Evolutionary conservation across 176 grass and related monocot species (phyloP).

Genomic region (Guadua angustifolia): DNA sequence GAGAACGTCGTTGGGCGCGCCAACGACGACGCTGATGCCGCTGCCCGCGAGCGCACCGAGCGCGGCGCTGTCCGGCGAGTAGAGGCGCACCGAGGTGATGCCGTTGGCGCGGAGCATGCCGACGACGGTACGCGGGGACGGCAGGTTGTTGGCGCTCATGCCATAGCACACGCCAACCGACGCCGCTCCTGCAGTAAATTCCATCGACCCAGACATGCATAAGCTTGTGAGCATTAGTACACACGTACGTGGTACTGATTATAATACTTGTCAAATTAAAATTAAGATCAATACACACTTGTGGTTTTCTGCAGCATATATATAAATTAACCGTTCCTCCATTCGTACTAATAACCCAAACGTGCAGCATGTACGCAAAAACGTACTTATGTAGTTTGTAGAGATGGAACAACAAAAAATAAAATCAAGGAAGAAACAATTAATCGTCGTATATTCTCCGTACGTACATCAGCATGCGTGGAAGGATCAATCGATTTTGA

Average conservation of each 20-base stretch:
- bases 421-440: conserved; percentile 1
- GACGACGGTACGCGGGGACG: conserved; percentile 24
- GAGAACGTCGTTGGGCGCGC: conserved; percentile 39
- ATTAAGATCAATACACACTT: neutral
- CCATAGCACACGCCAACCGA: conserved; percentile 53
- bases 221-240: neutral
- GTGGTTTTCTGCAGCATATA: neutral
- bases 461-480: too few relatives aligned
- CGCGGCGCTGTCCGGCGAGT: conserved; percentile 24
- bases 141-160: conserved; percentile 49
- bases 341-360: conserved; percentile 31
- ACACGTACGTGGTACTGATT: neutral
- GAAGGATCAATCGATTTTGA: too few relatives aligned
- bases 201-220: conserved; percentile 27
- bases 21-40: conserved; percentile 48
- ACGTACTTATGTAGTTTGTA: conserved; percentile 2
- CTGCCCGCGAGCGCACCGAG: conserved; percentile 34
- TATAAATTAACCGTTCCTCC: neutral
- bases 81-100: conserved; percentile 45
- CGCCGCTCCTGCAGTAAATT: conserved; percentile 16
- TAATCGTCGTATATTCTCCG: too few relatives aligned
- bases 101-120: conserved; percentile 38
- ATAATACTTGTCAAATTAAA: neutral
- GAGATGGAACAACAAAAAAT: neutral
- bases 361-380: neutral